A percentile compares a stretch with the other conserved stretches of the same genome.
Evolutionary conservation across 495 filamentous ascomycete species (phyloP).

Genomic region (Trichoderma reesei): DNA sequence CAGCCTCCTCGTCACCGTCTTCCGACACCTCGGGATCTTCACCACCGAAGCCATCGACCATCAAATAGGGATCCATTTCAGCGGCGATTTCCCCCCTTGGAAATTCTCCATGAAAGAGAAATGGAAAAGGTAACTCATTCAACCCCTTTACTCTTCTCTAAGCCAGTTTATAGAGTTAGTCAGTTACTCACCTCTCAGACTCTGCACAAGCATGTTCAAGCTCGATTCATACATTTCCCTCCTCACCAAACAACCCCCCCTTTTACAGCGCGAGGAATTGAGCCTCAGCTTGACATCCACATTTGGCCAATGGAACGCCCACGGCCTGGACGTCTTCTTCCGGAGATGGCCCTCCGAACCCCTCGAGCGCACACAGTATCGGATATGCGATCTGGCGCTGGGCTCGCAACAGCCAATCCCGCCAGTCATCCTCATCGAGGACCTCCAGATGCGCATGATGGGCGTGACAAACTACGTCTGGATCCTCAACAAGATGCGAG

Average conservation of each 20-base stretch:
- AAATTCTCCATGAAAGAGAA: not conserved
- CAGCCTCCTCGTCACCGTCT: slow-evolving; percentile 1
- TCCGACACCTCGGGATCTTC: slow-evolving; percentile 6
- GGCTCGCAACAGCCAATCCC: slow-evolving; percentile 3
- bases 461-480: slow-evolving; percentile 12
- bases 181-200: slow-evolving; percentile 10
- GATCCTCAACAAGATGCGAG: slow-evolving; percentile 12
- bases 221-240: slow-evolving; percentile 21
- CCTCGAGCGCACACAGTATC: slow-evolving; percentile 9
- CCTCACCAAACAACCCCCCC: slow-evolving; percentile 14
- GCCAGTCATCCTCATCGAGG: slow-evolving; percentile 17
- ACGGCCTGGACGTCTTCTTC: slow-evolving; percentile 17
- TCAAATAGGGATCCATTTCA: not conserved
- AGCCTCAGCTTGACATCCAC: slow-evolving; percentile 16
- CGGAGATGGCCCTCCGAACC: slow-evolving; percentile 14
- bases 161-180: not conserved
- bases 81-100: slow-evolving; percentile 7
- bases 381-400: slow-evolving; percentile 11
- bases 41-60: not conserved
- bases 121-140: slow-evolving; percentile 1
- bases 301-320: slow-evolving; percentile 14
- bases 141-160: not conserved
- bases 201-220: slow-evolving; percentile 19
- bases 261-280: slow-evolving; percentile 17
- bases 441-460: slow-evolving; percentile 19